Percentiles rank a stretch among this genome's conserved stretches.
Conservation (phyloP, 345 rosid genomes). For the Aethionema arabicum region DNA sequence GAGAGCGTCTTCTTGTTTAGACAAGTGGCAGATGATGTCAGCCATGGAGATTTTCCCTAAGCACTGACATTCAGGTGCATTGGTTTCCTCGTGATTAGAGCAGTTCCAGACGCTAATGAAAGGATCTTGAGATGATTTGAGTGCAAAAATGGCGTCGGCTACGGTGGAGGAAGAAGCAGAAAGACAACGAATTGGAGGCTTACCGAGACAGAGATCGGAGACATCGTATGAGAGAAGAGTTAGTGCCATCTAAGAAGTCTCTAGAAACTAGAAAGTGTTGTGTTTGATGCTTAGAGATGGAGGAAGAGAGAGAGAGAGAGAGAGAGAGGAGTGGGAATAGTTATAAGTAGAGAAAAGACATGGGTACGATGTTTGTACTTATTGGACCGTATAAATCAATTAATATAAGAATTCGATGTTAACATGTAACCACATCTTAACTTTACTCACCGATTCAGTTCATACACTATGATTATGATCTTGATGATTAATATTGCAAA, state of each 20-base stretch:
- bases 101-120: slow-evolving; percentile 79
- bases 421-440: too few species aligned
- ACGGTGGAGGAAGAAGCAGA: slow-evolving; percentile 55
- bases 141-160: slow-evolving; percentile 57
- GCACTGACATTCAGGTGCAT: slow-evolving; percentile 47
- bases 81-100: slow-evolving; percentile 30
- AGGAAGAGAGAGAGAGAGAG: not conserved
- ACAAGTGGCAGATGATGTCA: slow-evolving; percentile 60
- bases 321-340: not conserved
- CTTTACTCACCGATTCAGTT: too few species aligned
- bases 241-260: slow-evolving; percentile 63
- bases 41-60: slow-evolving; percentile 66
- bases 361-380: slow-evolving; percentile 19
- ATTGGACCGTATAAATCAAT: too few species aligned
- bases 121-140: slow-evolving; percentile 54
- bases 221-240: slow-evolving; percentile 56
- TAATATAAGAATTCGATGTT: too few species aligned
- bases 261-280: slow-evolving; percentile 22
- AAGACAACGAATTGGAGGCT: slow-evolving; percentile 76
- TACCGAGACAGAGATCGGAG: slow-evolving; percentile 92
- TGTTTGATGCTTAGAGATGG: not conserved
- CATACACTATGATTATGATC: too few species aligned
- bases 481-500: too few species aligned
- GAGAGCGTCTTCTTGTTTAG: slow-evolving; percentile 48
- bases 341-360: slow-evolving; percentile 5